Percentiles rank a stretch among this genome's conserved stretches.
Conservation (phyloP, 139 green algal species). For the Micractinium sp. region DNA sequence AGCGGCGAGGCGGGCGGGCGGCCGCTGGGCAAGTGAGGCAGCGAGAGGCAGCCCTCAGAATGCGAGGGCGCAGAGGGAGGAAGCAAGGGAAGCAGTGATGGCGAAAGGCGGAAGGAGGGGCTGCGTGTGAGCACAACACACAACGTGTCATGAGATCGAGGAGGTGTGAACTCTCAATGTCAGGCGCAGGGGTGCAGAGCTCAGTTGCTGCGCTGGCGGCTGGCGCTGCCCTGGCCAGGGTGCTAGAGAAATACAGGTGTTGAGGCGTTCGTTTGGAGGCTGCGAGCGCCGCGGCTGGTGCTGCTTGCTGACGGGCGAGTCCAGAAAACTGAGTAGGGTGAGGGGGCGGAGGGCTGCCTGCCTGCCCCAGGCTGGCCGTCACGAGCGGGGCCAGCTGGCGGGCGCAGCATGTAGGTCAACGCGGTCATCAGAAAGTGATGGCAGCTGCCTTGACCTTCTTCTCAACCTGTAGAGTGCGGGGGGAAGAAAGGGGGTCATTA, state of each 20-base stretch:
- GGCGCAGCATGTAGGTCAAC: not conserved
- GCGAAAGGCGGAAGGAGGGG: not conserved
- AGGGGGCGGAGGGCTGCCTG: not conserved
- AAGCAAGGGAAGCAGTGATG: not conserved
- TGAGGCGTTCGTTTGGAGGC: not conserved
- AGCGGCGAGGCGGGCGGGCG: not conserved
- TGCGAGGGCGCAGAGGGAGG: not conserved
- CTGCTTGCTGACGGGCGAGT: not conserved
- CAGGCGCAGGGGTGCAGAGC: not conserved
- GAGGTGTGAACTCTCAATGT: not conserved
- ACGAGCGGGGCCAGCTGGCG: no score
- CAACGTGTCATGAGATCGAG: no score
- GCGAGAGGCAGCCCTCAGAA: not conserved
- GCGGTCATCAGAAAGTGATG: slow-evolving; percentile 28
- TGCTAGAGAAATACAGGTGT: not conserved
- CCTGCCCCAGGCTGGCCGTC: not conserved
- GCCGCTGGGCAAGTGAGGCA: not conserved
- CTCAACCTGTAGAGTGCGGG: slow-evolving; percentile 9
- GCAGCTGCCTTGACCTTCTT: slow-evolving; percentile 39
- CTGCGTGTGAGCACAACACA: no score
- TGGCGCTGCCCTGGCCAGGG: not conserved
- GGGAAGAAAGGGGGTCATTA: not conserved
- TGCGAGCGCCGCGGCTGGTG: not conserved
- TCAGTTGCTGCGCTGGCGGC: not conserved
- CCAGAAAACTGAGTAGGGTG: not conserved